Evolutionary conservation across 805 yeast species (phyloP), one percentile per base, ranked within the genome.

Genomic region (Metschnikowia rubicola): DNA sequence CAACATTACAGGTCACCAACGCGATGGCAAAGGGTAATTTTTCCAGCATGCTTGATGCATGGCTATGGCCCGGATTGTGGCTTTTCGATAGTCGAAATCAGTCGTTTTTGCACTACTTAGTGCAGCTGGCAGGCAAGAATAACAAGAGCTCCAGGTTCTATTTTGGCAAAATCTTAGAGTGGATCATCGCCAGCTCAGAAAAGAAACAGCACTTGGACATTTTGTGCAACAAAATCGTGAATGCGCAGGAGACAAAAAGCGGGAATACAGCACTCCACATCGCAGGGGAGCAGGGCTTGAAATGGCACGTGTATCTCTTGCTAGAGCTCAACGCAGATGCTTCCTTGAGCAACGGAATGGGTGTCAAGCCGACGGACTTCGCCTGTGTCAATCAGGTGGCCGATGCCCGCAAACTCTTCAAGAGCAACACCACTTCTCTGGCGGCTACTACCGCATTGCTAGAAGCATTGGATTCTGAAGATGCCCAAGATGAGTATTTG

Each of bases 91-190:
- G 79, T 44, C 80, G 83, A 58, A 84, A 84, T 36, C 79, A 96
- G 57, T 82, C 96, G 0, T 80, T 94, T 11, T 67, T 94, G 41
- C 99, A 94, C 66, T 96, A 89, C 62, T 85, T 94, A 54, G 84
- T 90, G 3, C 70, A 83, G 32, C 63, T 61, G 48, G 54, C 64
- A 7, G 37, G 52, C 13, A 66, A 62, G 42, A 70, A 68, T 51
- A 43, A 54, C 19, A 69, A 66, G n/a, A 61, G 70, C 50, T 55
- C 63, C 30, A 64, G 62, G 39, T 72, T 68, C 53, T 72, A 72
- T 50, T 53, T 63, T 9, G 55, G 51, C 19, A 67, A 67, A 51
- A 68, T 70, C 19, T 40, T 71, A 34, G 69, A 66, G 47, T 71
- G 62, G 57, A 50, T 70, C 8, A 55, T 66, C 13, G 46, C 58